Percentiles rank a stretch among this genome's conserved stretches.
These are phyloP conservation scores for Leishmania gerbilli DNA, from an alignment of 208 protist genomes.

Conservation along the genomic window DNA sequence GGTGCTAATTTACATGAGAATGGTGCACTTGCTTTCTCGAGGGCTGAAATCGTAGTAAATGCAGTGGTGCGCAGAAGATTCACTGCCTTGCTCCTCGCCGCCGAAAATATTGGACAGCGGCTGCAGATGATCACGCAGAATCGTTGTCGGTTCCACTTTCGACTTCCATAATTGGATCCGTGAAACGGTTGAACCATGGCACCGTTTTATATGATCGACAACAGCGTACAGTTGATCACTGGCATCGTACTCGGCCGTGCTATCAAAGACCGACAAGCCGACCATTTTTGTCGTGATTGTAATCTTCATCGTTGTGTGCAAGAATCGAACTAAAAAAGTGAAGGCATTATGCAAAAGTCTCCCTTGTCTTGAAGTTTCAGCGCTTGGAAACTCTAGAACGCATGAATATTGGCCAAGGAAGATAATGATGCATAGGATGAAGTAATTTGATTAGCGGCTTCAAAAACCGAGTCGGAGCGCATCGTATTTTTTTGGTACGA, in stretches of 20 bases:
- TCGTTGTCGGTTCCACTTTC: constrained; percentile 67
- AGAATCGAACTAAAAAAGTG: not conserved
- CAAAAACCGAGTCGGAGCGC: not conserved
- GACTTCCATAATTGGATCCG: constrained; percentile 64
- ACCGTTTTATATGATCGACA: constrained; percentile 44
- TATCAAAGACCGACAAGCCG: constrained; percentile 70
- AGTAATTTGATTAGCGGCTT: not conserved
- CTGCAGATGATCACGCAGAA: constrained; percentile 53
- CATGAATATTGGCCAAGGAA: not conserved
- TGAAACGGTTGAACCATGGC: constrained; percentile 52
- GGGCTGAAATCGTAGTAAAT: constrained; percentile 81
- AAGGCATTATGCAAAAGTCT: not conserved
- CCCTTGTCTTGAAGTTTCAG: not conserved
- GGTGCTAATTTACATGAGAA: constrained; percentile 37
- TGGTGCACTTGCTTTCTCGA: constrained; percentile 30
- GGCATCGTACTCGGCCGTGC: constrained; percentile 33
- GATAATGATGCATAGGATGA: not conserved
- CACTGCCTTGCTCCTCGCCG: constrained; percentile 14
- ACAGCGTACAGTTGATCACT: constrained; percentile 47
- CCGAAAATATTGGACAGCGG: constrained; percentile 51
- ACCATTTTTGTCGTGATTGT: constrained; percentile 62
- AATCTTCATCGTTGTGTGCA: constrained; percentile 13
- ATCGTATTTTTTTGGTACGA: not conserved
- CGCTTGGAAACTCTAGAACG: not conserved
- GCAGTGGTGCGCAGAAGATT: not conserved